Base-by-base conservation (phyloP, 768 basidiomycete genomes). In the Kwoniella botswanensis region DNA sequence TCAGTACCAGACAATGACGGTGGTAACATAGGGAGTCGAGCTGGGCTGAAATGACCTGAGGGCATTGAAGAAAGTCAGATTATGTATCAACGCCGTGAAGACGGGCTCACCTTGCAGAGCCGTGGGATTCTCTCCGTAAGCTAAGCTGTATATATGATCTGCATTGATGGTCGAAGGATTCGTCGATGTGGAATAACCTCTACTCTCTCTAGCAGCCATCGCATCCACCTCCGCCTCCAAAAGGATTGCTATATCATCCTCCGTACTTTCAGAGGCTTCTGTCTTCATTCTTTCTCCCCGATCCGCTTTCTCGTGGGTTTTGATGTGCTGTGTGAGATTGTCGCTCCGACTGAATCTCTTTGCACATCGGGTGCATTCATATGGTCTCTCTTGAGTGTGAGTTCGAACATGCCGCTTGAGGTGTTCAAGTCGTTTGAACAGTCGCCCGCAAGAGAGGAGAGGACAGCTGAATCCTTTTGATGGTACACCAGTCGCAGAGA, bases 391-490 rank as follows among this genome's bases (percentile, higher is more conserved):
- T 88, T 92, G 88, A 29, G 93, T 94, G 80, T 96, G 94, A 10
- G 93, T 93, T 69, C 93, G 88, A 41, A 94, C 84, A 82, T 96
- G 94, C 55, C 93, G 85, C 84, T 92, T 92, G 74, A 95, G 87
- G 80, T 96, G 93, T 79, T 96, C 94, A 10, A 91, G 90, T 12
- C 94, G 89, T 86, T 93, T 94, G 88, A 95, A 96, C 74, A 91
- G 85, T 72, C 91, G 86, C 3, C 91, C 89, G 79, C 94, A 97
- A 15, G 92, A 91, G 82, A 88, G 90, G 1, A 93, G 86, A 21
- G 93, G 93, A 83, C 94, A 96, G 60, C 90, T 88, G 78, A 90
- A 94, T 3, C 89, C 89, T 63, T 80, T 80, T 0, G 57, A 11
- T n/a, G 59, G 35, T 11, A 58, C 4, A 21, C n/a, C 24, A 7